These are phyloP conservation scores for Xylaria sp. DNA, from an alignment of 2,329 filamentous ascomycete genomes.

Conservation along the genomic window DNA sequence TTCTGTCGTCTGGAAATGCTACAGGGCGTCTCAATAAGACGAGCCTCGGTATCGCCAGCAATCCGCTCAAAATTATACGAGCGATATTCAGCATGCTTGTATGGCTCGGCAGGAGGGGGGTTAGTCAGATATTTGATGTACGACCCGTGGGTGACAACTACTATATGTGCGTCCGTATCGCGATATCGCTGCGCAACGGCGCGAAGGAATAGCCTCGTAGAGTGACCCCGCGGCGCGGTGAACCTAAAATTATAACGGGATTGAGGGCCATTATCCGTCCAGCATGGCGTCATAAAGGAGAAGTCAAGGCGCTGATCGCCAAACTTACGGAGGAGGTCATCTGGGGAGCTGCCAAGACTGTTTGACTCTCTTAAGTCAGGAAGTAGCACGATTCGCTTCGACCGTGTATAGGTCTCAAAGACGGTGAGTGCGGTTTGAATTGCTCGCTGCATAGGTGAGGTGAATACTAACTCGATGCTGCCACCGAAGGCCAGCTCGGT, in stretches of 20 bases:
- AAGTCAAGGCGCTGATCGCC: constrained; percentile 2
- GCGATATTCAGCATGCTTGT: constrained; percentile 14
- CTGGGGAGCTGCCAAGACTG: background rate
- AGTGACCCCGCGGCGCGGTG: background rate
- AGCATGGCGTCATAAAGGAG: background rate
- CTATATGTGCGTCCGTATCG: constrained; percentile 12
- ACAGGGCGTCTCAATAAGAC: constrained; percentile 1
- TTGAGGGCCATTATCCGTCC: background rate
- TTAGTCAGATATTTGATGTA: background rate
- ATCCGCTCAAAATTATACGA: constrained; percentile 2
- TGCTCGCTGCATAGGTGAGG: constrained; percentile 23
- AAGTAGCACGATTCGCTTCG: constrained; percentile 2
- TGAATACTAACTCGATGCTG: constrained; percentile 3
- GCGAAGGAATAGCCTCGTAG: constrained; percentile 7
- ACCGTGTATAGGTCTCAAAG: constrained; percentile 2
- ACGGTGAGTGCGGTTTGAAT: constrained; percentile 25
- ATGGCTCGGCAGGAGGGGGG: background rate
- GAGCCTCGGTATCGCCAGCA: background rate
- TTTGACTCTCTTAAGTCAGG: constrained; percentile 10
- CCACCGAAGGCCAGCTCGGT: background rate
- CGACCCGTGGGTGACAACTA: constrained; percentile 2
- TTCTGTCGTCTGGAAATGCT: constrained; percentile 8
- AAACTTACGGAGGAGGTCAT: background rate
- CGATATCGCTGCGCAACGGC: background rate
- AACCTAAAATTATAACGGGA: background rate